Evolutionary conservation across 2,329 filamentous ascomycete genomes (phyloP).

Genomic region (Trichoderma atrobrunneum): DNA sequence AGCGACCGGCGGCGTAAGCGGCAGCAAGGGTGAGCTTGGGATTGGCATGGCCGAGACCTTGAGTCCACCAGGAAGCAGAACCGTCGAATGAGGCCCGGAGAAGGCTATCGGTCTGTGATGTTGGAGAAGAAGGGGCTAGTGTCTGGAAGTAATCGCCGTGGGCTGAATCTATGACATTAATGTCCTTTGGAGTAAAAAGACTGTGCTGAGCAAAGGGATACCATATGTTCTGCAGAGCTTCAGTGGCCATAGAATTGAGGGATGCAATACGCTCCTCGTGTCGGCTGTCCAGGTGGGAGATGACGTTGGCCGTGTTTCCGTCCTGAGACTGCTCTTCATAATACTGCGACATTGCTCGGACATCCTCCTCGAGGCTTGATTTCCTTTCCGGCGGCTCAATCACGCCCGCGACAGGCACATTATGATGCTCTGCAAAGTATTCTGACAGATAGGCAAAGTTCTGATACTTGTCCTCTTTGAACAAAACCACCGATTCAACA

Average conservation of each 20-base stretch:
- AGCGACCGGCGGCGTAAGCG: constrained; percentile 77
- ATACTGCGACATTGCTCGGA: constrained; percentile 59
- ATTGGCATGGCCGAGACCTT: constrained; percentile 79
- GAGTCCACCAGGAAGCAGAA: constrained; percentile 89
- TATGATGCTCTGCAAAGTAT: constrained; percentile 62
- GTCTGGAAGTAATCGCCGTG: constrained; percentile 77
- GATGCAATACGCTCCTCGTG: constrained; percentile 56
- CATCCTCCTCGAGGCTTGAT: constrained; percentile 45
- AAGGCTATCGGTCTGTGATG: constrained; percentile 18
- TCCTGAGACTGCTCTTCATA: constrained; percentile 51
- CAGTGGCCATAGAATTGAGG: constrained; percentile 58
- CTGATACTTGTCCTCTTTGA: constrained; percentile 62
- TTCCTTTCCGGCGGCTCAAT: constrained; percentile 56
- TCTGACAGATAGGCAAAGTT: constrained; percentile 66
- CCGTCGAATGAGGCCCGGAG: constrained; percentile 68
- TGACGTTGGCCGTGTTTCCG: constrained; percentile 41
- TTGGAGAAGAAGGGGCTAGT: constrained; percentile 1
- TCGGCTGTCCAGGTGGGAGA: constrained; percentile 49
- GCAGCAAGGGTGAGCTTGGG: constrained; percentile 68
- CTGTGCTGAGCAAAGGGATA: constrained; percentile 85
- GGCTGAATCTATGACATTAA: constrained; percentile 76
- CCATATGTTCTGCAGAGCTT: constrained; percentile 69
- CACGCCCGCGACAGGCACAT: constrained; percentile 56
- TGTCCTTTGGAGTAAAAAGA: constrained; percentile 57
- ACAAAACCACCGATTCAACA: constrained; percentile 66